Evolutionary conservation across 805 yeast species (phyloP).

Genomic region (Saturnispora bothae): DNA sequence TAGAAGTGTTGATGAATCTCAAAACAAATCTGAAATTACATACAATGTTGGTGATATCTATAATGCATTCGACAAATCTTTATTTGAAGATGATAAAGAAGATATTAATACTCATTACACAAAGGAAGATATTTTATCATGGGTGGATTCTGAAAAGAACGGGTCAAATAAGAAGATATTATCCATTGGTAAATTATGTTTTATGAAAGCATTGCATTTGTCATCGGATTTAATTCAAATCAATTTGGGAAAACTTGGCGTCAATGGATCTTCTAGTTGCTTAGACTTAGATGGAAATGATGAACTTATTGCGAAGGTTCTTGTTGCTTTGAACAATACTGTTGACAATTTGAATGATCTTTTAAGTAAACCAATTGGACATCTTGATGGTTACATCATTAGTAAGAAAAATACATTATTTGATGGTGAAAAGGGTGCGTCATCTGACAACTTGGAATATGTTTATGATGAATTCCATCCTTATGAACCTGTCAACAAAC

Average conservation of each 20-base stretch:
- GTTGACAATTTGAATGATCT: constrained; percentile 34
- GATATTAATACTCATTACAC: constrained; percentile 17
- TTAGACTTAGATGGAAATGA: constrained; percentile 23
- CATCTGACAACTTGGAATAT: constrained; percentile 28
- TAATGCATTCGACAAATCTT: constrained; percentile 42
- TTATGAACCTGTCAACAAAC: constrained; percentile 32
- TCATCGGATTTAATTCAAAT: constrained; percentile 72
- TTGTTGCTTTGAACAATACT: constrained; percentile 36
- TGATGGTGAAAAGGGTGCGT: constrained; percentile 30
- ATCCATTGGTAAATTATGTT: constrained; percentile 61
- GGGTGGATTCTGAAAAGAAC: constrained; percentile 30
- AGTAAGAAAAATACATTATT: constrained; percentile 47
- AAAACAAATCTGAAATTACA: constrained; percentile 51
- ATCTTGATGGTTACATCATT: constrained; percentile 49
- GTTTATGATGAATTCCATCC: constrained; percentile 48
- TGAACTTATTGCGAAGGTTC: constrained; percentile 24
- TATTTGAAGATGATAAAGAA: constrained; percentile 26
- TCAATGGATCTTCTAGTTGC: constrained; percentile 32
- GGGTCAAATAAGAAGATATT: constrained; percentile 36
- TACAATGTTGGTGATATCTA: constrained; percentile 72
- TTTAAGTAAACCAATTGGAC: constrained; percentile 25
- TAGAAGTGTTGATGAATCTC: constrained; percentile 43
- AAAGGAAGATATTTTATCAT: constrained; percentile 25
- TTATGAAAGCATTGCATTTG: constrained; percentile 58
- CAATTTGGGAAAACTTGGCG: constrained; percentile 33